Evolutionary conservation across 2,329 filamentous ascomycete genomes (phyloP), one percentile per base, ranked within the genome.

Genomic region (Fusarium chlamydosporum): DNA sequence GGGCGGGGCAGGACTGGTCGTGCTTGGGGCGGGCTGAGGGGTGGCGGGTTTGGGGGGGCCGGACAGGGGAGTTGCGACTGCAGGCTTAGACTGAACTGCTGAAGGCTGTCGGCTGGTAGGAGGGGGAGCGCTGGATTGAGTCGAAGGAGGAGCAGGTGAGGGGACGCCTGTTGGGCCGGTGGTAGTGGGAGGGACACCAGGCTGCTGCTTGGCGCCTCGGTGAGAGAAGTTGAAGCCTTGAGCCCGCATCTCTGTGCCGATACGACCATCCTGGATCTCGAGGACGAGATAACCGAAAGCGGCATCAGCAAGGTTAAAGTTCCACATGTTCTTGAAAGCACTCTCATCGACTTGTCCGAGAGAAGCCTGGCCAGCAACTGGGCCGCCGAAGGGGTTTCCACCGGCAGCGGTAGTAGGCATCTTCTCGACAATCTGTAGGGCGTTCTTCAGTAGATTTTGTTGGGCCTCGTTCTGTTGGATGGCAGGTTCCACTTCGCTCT

Each of bases 271-370:
- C 77, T 99, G 96, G 63, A 99, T 91, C 79, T 99, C 96, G 60
- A 99, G 82, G 16, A 98, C 94, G 52, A 99, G 85, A 85, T 94
- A 99, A 65, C 96, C 96, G 78, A 98, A 99, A 20, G 96, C 95
- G 56, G 96, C 96, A 83, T 99, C 96, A 31, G 96, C 96, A 71
- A 99, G 82, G 80, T 98, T 98, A 83, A 99, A 99, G 81, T 99
- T 99, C 96, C 96, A 99, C 96, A 98, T 98, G 79, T 99, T 99
- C 85, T 99, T 99, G 87, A 99, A 99, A 2, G 96, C 96, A 75
- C 94, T 97, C 84, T 99, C 96, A 68, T 99, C 96, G 18, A 99
- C 94, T 76, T 97, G 92, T 33, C 96, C 96, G 51, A 93, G 90
- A 60, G 88, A 87, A 54, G 86, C 83, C 51, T 89, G 89, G 38